These are phyloP conservation scores for Russula lepida DNA, from an alignment of 768 basidiomycete species.

Conservation along the genomic window DNA sequence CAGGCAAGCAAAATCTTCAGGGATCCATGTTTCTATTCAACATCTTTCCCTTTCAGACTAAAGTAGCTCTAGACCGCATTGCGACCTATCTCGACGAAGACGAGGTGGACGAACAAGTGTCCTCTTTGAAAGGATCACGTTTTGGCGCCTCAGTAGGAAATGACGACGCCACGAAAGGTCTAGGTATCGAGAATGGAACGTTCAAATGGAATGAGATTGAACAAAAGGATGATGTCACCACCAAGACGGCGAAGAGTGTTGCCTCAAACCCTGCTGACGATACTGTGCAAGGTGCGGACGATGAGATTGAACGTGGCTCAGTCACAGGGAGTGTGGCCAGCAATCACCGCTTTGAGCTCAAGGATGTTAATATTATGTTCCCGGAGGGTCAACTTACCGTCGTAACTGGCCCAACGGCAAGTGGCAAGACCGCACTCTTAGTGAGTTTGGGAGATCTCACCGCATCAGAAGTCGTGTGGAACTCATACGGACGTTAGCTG, in stretches of 20 bases:
- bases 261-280: not conserved
- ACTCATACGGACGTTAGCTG: slow-evolving; percentile 35
- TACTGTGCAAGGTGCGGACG: slow-evolving; percentile 20
- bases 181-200: slow-evolving; percentile 43
- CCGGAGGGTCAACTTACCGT: slow-evolving; percentile 64
- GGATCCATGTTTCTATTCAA: not conserved
- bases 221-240: slow-evolving; percentile 25
- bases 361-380: slow-evolving; percentile 59
- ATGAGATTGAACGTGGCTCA: slow-evolving; percentile 22
- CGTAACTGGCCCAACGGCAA: slow-evolving; percentile 72
- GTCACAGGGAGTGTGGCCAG: slow-evolving; percentile 15
- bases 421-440: slow-evolving; percentile 74
- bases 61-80: slow-evolving; percentile 53
- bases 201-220: slow-evolving; percentile 53
- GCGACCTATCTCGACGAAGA: slow-evolving; percentile 53
- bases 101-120: slow-evolving; percentile 54
- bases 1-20: slow-evolving; percentile 31
- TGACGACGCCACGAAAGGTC: slow-evolving; percentile 28
- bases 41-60: slow-evolving; percentile 29
- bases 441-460: slow-evolving; percentile 31
- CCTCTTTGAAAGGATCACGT: slow-evolving; percentile 38
- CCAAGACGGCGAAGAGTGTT: slow-evolving; percentile 15
- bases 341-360: slow-evolving; percentile 56
- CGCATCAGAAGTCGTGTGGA: not conserved
- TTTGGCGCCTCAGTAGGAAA: slow-evolving; percentile 22